A percentile compares a stretch with the other conserved stretches of the same genome.
phyloP scores from a whole-genome alignment of 2,329 filamentous ascomycete genomes.

The Curvularia sp. region DNA sequence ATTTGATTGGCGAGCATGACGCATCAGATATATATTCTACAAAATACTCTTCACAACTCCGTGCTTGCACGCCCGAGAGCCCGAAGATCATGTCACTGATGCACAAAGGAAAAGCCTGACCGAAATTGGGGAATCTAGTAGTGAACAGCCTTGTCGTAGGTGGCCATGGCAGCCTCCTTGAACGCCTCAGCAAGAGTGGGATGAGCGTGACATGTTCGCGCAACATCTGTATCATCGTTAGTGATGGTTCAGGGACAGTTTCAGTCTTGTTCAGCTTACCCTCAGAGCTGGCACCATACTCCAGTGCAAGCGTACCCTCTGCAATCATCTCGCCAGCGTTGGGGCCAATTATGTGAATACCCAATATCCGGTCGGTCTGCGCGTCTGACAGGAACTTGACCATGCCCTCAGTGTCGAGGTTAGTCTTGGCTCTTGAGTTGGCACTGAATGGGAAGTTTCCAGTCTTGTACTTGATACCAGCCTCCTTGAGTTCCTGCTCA shows the following conservation, averaged over 20 bases:
- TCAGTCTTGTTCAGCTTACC: slow-evolving; percentile 65
- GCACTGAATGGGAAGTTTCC: slow-evolving; percentile 97
- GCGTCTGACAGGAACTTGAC: slow-evolving; percentile 98
- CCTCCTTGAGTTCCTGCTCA: slow-evolving; percentile 92
- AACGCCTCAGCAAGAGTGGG: slow-evolving; percentile 96
- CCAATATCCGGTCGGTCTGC: slow-evolving; percentile 93
- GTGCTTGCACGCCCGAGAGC: slow-evolving; percentile 39
- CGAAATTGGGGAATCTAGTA: slow-evolving; percentile 63
- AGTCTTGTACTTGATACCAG: slow-evolving; percentile 88
- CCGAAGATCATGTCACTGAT: slow-evolving; percentile 47
- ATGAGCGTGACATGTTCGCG: slow-evolving; percentile 92
- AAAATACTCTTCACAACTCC: slow-evolving; percentile 53
- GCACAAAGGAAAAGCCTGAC: slow-evolving; percentile 39
- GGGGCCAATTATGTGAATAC: slow-evolving; percentile 94
- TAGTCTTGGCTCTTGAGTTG: slow-evolving; percentile 99
- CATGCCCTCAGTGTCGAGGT: slow-evolving; percentile 91
- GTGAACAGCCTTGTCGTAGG: slow-evolving; percentile 94
- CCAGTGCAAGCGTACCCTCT: slow-evolving; percentile 90
- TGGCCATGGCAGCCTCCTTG: slow-evolving; percentile 99
- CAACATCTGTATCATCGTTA: slow-evolving; percentile 44
- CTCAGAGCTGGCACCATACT: slow-evolving; percentile 95
- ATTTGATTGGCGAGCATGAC: slow-evolving; percentile 36
- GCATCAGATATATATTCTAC: slow-evolving; percentile 51
- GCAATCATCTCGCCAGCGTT: slow-evolving; percentile 99
- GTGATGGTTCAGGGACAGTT: slow-evolving; percentile 1